Evolutionary conservation across 2,329 filamentous ascomycete species (phyloP).

Genomic region (Leptographium procerum): DNA sequence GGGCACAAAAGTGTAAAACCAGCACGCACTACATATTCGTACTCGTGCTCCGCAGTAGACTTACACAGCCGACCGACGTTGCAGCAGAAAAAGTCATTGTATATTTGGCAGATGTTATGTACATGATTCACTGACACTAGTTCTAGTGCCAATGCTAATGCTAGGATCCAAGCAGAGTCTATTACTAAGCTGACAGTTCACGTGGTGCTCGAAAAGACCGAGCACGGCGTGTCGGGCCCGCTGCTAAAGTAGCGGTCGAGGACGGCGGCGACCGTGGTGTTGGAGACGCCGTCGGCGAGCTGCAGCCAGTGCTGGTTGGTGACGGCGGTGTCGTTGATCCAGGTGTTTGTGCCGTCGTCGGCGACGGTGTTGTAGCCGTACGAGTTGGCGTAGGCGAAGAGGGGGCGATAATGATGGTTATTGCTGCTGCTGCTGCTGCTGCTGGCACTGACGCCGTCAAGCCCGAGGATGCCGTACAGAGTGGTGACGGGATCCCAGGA

Average conservation of each 20-base stretch:
- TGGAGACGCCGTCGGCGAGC: constrained; percentile 12
- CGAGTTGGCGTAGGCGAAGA: constrained; percentile 26
- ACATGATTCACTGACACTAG: too few relatives aligned
- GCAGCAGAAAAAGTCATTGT: too few relatives aligned
- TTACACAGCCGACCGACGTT: too few relatives aligned
- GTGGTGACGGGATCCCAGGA: constrained; percentile 33
- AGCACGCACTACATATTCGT: too few relatives aligned
- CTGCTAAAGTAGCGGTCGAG: not conserved
- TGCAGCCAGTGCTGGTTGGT: constrained; percentile 29
- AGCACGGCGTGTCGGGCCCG: not conserved
- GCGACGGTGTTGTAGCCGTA: constrained; percentile 29
- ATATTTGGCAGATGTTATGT: too few relatives aligned
- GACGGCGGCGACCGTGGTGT: not conserved
- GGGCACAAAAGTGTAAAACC: too few relatives aligned
- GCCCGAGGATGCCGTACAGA: constrained; percentile 26
- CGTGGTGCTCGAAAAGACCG: not conserved
- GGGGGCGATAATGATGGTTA: not conserved
- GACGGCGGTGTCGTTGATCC: constrained; percentile 24
- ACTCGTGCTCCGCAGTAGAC: too few relatives aligned
- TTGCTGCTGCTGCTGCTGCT: too few relatives aligned
- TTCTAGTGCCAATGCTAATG: too few relatives aligned
- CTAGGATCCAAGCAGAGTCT: too few relatives aligned
- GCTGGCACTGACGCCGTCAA: constrained; percentile 10
- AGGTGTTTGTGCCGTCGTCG: constrained; percentile 29
- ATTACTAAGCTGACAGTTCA: not conserved